Evolutionary conservation across 805 yeast species (phyloP), one percentile per base, ranked within the genome.

Genomic region (Barnettozyma vustinii): DNA sequence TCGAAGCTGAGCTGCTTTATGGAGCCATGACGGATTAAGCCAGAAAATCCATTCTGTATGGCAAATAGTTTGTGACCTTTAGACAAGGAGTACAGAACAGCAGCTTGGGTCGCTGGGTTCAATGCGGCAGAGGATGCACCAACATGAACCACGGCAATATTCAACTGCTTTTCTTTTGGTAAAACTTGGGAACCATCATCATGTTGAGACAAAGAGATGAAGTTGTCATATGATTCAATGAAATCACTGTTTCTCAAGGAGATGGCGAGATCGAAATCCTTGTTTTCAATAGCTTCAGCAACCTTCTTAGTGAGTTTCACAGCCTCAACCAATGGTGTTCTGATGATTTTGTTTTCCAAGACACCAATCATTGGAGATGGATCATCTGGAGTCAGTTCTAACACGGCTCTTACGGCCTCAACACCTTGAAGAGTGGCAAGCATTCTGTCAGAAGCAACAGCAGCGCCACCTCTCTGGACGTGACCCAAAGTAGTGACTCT

Each of bases 61-160:
- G 97, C 97, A 60, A 72, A 81, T n/a, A 95, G 87, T 39, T 73
- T 80, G 73, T 94, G 99, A 21, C 99, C 99, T 53, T 81, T 79
- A 5, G 96, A 82, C 68, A 91, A 73, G 69, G 96, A 84, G 73
- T 88, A 92, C 16, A 87, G 72, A 7, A 95, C 90, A 57, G 91
- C 90, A n/a, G 97, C 87, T 55, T 91, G 78, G 10, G 90, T 81
- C 4, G 96, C 97, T 52, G 94, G 81, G 64, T 94, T 94, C 82
- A 94, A 77, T 42, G 96, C 97, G 45, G 96, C 96, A 12, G 98
- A 92, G 21, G 99, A 97, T 0, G 99, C 99, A 58, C 99, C 99
- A 41, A 92, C 87, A 62, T 90, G 87, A 47, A 94, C 77, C 53
- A 94, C 83, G 47, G 94, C 99, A 57, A 91, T 78, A 58, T 81